Base-by-base conservation (phyloP, 768 basidiomycete genomes). In the Gloeopeniophorella convolvens region DNA sequence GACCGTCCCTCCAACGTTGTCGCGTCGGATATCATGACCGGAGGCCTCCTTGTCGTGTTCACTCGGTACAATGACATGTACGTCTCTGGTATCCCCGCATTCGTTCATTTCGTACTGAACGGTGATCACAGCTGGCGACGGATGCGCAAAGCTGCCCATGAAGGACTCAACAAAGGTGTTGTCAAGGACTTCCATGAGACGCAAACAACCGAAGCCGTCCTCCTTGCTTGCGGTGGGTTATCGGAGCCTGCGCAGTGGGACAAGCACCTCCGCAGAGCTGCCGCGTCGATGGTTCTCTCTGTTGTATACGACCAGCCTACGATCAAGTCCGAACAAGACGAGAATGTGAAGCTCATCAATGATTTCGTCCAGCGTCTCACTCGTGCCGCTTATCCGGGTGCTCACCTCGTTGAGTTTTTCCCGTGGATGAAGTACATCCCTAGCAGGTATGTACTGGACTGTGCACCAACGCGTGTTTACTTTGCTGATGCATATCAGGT, bases 401-500 rank as follows among this genome's bases (percentile, higher is more conserved):
- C 51, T 15, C 28, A 52, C 33, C 15, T 52, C 4, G 51, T 52
- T 12, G 51, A 52, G 39, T 35, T 35, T 30, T 41, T 46, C 36
- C 37, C 37, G 2, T 52, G 45, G 51, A 42, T 52, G 51, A 21
- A 3, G 33, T 20, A 47, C 32, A 41, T 52, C 9, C 51, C 51
- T 3, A 47, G 32, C 33, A 41, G 45, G 51, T 52, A 27, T 24
- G 32, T 10, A 12, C 4, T 7, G 4, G 28, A 12, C 4, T 23
- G 9, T 30, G 18, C 44, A 24, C 3, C 9, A 10, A n/a, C 8
- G 8, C 8, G 13, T 21, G 26, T 13, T n/a, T 42, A 3, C 12
- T 28, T 6, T 18, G 23, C 11, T 7, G 37, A 24, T 5, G 15
- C 21, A 23, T 24, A 43, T 20, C 6, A 35, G 41, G 13, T 8